A percentile compares a stretch with the other conserved stretches of the same genome.
phyloP scores from a whole-genome alignment of 2,329 filamentous ascomycete genomes.

The Zarea fungicola region DNA sequence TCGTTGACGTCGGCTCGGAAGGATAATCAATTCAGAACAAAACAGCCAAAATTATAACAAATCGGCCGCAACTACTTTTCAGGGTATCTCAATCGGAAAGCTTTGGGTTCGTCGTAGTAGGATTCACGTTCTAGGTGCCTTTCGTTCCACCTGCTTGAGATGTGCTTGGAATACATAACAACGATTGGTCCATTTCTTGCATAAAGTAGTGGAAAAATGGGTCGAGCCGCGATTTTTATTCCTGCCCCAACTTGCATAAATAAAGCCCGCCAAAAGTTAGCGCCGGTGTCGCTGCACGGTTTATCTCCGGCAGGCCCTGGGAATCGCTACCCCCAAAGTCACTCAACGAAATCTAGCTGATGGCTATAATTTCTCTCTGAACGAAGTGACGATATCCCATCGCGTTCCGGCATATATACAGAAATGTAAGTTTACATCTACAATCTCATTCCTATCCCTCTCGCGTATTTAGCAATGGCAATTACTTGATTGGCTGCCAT shows the following conservation, averaged over 20 bases:
- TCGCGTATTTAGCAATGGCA: no score
- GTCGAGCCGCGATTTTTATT: not conserved
- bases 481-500: no score
- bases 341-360: not conserved
- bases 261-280: not conserved
- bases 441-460: no score
- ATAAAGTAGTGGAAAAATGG: constrained; percentile 6
- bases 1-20: no score
- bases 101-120: not conserved
- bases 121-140: no score
- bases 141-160: no score
- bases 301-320: constrained; percentile 10
- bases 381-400: no score
- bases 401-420: no score
- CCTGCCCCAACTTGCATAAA: not conserved
- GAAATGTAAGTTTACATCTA: no score
- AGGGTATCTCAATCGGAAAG: constrained; percentile 6
- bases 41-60: not conserved
- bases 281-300: constrained; percentile 14
- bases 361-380: not conserved
- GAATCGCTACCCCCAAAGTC: not conserved
- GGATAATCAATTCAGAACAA: not conserved
- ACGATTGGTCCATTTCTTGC: constrained; percentile 5
- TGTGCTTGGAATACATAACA: no score
- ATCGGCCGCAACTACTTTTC: no score